Base-by-base conservation (phyloP, 495 filamentous ascomycete genomes). In the Echria macrotheca region DNA sequence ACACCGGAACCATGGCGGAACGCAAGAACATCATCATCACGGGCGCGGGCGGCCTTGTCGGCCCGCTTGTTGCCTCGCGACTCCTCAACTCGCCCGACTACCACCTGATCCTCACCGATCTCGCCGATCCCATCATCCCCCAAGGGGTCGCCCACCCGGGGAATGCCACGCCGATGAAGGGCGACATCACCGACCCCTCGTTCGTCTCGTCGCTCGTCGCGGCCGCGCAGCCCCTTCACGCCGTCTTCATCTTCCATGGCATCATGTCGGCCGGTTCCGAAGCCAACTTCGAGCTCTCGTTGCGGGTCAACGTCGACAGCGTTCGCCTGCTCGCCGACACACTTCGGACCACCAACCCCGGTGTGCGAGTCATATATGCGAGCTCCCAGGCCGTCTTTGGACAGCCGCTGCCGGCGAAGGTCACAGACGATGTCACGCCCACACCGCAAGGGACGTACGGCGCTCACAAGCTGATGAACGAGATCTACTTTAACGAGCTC, bases 251-350 rank as follows among this genome's bases (percentile, higher is more conserved):
- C 45, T 81, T 94, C 56, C 88, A 94, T 66, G 88, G 88, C 38
- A 88, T 94, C 67, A 91, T 91, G 87, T 88, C 84, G 28, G 78
- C 81, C 17, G 84, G 83, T 37, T 74, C 81, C 14, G 88, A 94
- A 61, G 81, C 81, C 19, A 76, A 91, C 61, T 82, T 86, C 57
- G 84, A 88, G 37, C 72, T 87, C 11, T 86, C 85, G 2, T 73
- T 87, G 44, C 64, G 64, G 32, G 85, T 89, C 43, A 94, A 94
- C 63, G 71, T 94, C 26, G 78, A 89, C 64, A 76, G 83, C n/a
- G 81, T 80, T 2, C 71, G 81, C 12, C 66, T 69, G 23, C 70
- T 91, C 35, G 69, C 89, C 23, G 78, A 87, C 40, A 66, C 70
- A 23, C 72, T 89, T 5, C 77, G 80, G 21, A 55, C 56, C 4